These are phyloP conservation scores for Tylopilus balloui DNA, from an alignment of 768 basidiomycete species.

Conservation along the genomic window DNA sequence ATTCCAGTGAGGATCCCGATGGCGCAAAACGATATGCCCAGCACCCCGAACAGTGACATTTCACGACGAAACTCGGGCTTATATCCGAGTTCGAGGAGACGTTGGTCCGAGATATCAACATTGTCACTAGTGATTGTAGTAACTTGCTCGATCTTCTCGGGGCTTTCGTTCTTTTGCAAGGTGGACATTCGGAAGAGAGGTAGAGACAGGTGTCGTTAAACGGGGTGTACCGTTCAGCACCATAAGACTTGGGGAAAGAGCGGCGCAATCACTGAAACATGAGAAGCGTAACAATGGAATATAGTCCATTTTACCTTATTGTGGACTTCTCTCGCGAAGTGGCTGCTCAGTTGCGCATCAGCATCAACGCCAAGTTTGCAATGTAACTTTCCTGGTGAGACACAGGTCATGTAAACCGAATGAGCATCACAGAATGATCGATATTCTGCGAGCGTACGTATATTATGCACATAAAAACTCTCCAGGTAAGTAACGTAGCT, in stretches of 20 bases:
- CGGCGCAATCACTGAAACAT: no score
- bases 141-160: constrained; percentile 14
- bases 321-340: no score
- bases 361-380: background rate
- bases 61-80: constrained; percentile 53
- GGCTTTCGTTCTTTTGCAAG: background rate
- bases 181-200: constrained; percentile 8
- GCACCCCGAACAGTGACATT: constrained; percentile 55
- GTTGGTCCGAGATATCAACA: constrained; percentile 32
- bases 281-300: no score
- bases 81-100: constrained; percentile 50
- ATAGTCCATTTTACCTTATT: no score
- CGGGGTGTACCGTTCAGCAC: background rate
- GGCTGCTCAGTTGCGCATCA: background rate
- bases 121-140: background rate
- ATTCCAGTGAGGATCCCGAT: constrained; percentile 59
- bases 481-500: constrained; percentile 9
- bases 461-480: constrained; percentile 21
- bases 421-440: background rate
- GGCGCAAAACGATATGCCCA: constrained; percentile 57
- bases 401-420: background rate
- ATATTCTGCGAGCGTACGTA: constrained; percentile 5
- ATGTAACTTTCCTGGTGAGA: background rate
- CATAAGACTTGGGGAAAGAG: background rate
- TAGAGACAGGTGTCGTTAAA: background rate